phyloP scores from a whole-genome alignment of 176 grass and related monocot species.

The Elymus sibiricus region DNA sequence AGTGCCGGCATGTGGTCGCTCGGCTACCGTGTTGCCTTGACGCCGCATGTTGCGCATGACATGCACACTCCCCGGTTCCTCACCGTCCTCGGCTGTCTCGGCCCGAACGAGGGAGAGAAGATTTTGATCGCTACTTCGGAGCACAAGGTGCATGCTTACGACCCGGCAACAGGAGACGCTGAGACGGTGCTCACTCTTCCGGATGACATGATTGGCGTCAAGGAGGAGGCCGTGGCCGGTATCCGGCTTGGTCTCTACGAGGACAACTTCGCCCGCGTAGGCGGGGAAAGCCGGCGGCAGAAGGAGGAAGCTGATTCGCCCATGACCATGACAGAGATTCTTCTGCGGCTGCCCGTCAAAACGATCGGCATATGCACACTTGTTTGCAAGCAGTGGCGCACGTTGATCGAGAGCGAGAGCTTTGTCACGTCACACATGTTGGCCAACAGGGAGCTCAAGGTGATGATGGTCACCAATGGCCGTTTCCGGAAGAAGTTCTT shows the following conservation, averaged over 20 bases:
- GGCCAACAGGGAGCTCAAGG: not conserved
- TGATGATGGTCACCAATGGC: not conserved
- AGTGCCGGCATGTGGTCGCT: not conserved
- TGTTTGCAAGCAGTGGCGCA: not conserved
- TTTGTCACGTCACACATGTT: not conserved
- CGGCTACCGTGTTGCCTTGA: not conserved
- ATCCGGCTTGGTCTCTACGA: not conserved
- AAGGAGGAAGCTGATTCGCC: not conserved
- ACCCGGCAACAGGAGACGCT: not conserved
- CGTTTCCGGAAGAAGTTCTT: not conserved
- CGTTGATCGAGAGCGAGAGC: not conserved
- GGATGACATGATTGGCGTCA: not conserved
- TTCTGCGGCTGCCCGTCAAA: not conserved
- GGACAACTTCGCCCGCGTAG: not conserved
- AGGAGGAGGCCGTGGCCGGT: not conserved
- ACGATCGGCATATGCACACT: not conserved
- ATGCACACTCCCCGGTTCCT: not conserved
- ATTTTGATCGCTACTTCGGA: not conserved
- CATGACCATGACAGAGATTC: not conserved
- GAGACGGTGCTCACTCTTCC: not conserved
- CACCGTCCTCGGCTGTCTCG: not conserved
- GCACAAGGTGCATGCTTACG: not conserved
- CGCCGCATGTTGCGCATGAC: not conserved
- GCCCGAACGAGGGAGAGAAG: not conserved
- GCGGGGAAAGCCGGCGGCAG: not conserved